A percentile compares a stretch with the other conserved stretches of the same genome.
phyloP scores from a whole-genome alignment of 2,329 filamentous ascomycete species.

The Magnaporthiopsis incrustans region DNA sequence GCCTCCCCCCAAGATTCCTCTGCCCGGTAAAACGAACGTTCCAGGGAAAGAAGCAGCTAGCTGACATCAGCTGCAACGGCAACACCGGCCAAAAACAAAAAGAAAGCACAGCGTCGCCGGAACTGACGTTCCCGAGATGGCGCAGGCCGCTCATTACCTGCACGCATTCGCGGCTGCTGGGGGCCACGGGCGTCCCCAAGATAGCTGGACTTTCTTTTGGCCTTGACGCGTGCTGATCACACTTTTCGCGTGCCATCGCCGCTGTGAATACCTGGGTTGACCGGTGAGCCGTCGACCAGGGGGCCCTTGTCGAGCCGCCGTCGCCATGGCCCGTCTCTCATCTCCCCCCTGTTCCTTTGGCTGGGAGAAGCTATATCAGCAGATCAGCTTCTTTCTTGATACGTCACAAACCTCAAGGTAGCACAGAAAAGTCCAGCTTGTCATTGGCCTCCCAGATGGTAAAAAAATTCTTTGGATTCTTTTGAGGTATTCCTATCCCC shows the following conservation, averaged over 20 bases:
- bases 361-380: too few species aligned
- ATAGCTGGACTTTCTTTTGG: not conserved
- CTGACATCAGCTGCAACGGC: not conserved
- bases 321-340: not conserved
- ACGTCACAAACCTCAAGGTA: not conserved
- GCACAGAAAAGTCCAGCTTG: not conserved
- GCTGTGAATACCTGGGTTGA: not conserved
- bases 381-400: too few species aligned
- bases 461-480: not conserved
- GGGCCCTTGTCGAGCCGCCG: not conserved
- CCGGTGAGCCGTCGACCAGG: not conserved
- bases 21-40: not conserved
- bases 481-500: not conserved
- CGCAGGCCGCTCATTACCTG: not conserved
- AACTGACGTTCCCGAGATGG: not conserved
- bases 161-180: not conserved
- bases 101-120: not conserved
- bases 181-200: too few species aligned
- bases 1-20: not conserved
- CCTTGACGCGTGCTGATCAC: not conserved
- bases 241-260: not conserved
- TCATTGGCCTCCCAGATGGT: not conserved
- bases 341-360: too few species aligned
- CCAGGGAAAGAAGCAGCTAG: not conserved
- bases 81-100: not conserved